phyloP scores from a whole-genome alignment of 2,329 filamentous ascomycete species.

The Cordyceps tenuipes region DNA sequence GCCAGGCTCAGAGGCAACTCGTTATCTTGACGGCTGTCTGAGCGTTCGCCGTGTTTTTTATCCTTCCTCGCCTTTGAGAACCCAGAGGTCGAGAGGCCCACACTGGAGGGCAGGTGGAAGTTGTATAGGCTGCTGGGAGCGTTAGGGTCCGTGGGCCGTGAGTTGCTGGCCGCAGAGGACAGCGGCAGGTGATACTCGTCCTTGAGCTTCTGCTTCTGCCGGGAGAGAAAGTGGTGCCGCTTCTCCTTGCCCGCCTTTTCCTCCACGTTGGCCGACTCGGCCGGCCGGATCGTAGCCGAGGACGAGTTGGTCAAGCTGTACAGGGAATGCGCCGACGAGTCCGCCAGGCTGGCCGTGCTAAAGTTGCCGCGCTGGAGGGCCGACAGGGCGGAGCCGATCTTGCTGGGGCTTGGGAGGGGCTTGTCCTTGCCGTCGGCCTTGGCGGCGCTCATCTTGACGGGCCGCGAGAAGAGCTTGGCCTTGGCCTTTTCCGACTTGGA shows the following conservation, averaged over 20 bases:
- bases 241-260: conserved; percentile 50
- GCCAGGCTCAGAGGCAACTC: conserved; percentile 35
- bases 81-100: conserved; percentile 52
- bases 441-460: conserved; percentile 60
- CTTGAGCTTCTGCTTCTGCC: conserved; percentile 72
- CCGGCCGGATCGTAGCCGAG: conserved; percentile 64
- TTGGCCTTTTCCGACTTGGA: conserved; percentile 60
- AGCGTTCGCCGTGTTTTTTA: conserved; percentile 69
- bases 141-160: conserved; percentile 63
- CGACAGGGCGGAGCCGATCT: conserved; percentile 58
- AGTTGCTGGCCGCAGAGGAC: conserved; percentile 70
- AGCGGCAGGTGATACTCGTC: conserved; percentile 66
- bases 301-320: conserved; percentile 72
- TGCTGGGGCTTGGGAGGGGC: conserved; percentile 63
- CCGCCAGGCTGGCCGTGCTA: conserved; percentile 62
- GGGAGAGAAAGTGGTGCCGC: conserved; percentile 70
- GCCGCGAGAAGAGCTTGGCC: conserved; percentile 73
- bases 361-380: conserved; percentile 58
- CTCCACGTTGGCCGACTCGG: conserved; percentile 38
- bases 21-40: conserved; percentile 41
- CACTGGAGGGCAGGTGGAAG: conserved; percentile 66
- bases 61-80: conserved; percentile 84
- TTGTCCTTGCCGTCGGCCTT: conserved; percentile 61
- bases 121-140: conserved; percentile 71
- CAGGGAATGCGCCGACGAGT: conserved; percentile 53